These are phyloP conservation scores for Beta corolliflora DNA, from an alignment of 179 eudicot species.

Conservation along the genomic window DNA sequence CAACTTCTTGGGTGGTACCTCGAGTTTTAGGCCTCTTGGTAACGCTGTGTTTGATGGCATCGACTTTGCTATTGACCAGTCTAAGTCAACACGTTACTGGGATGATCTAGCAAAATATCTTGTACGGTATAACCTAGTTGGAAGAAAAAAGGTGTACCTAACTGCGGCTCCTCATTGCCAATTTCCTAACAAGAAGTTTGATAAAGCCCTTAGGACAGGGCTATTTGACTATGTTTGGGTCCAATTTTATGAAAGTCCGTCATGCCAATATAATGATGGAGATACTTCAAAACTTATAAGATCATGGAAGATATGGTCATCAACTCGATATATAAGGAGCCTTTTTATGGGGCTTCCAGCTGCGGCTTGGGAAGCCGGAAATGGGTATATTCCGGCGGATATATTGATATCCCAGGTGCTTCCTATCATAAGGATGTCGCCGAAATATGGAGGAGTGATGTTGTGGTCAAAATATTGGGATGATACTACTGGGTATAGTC, in stretches of 20 bases:
- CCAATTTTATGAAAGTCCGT: constrained; percentile 64
- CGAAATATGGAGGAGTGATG: constrained; percentile 80
- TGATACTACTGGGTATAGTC: constrained; percentile 34
- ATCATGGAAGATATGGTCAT: constrained; percentile 51
- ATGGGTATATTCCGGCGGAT: constrained; percentile 66
- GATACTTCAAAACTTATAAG: constrained; percentile 36
- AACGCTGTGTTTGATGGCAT: constrained; percentile 52
- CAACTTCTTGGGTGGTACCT: constrained; percentile 50
- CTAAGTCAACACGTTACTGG: constrained; percentile 44
- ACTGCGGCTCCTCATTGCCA: constrained; percentile 71
- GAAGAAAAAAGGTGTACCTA: constrained; percentile 44
- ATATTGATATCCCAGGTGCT: constrained; percentile 51
- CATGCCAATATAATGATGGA: constrained; percentile 51
- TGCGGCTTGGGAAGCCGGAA: constrained; percentile 58
- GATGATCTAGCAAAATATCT: constrained; percentile 35
- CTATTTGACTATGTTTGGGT: constrained; percentile 72
- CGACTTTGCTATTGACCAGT: constrained; percentile 59
- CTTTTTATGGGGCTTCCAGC: constrained; percentile 83
- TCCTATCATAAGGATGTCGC: constrained; percentile 57
- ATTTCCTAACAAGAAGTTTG: constrained; percentile 50
- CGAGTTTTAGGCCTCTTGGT: constrained; percentile 52
- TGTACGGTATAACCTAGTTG: neutral
- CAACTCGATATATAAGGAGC: constrained; percentile 35
- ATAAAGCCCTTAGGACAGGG: constrained; percentile 47
- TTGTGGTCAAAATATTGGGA: constrained; percentile 77